Base-by-base conservation (phyloP, 176 grass and related monocot species). In the Avena eriantha region DNA sequence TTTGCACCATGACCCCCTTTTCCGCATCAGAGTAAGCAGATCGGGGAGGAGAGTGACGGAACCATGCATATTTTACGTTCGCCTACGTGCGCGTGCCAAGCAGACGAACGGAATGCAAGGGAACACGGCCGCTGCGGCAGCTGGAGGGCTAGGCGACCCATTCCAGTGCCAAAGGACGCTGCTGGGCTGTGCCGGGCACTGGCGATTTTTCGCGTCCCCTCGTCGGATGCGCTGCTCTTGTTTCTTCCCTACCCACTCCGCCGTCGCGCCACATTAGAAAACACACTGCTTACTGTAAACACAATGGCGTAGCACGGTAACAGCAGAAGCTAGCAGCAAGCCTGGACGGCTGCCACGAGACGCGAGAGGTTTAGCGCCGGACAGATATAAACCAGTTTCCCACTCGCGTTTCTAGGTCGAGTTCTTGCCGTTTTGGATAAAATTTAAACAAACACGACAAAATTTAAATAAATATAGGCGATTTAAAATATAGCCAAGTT, bases 71-170 rank as follows among this genome's bases (percentile, higher is more conserved):
- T 5, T 34, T 41, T 19, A 64, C 4, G 77, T 61, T 1, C 4
- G 67, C 31, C 67, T 81, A 35, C 51, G 29, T 57, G 11, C 19
- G 18, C 35, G 34, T 54, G 13, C n/a, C 77, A 6, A 18, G 77
- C 55, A 18, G 59, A 47, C 0, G 21, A 86, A 39, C 85, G 26
- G 50, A 67, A 48, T 14, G 12, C n/a, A 3, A 10, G 19, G 26
- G 50, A 50, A 55, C 66, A 10, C 8, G 71, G 75, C 85, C 67
- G 57, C 75, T 76, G 85, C 75, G 46, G 75, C 14, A 34, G 36
- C 53, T 0, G 92, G 87, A 83, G 78, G 86, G 93, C 66, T 74
- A 74, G 58, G 54, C 79, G 57, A 21, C 90, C 86, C 88, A 54
- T 66, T 43, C 33, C 39, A 3, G 48, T 34, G 74, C 36, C 61